Conservation (phyloP, 2,329 filamentous ascomycete species). For the Ophiognomonia clavigignenti-juglandacearum region DNA sequence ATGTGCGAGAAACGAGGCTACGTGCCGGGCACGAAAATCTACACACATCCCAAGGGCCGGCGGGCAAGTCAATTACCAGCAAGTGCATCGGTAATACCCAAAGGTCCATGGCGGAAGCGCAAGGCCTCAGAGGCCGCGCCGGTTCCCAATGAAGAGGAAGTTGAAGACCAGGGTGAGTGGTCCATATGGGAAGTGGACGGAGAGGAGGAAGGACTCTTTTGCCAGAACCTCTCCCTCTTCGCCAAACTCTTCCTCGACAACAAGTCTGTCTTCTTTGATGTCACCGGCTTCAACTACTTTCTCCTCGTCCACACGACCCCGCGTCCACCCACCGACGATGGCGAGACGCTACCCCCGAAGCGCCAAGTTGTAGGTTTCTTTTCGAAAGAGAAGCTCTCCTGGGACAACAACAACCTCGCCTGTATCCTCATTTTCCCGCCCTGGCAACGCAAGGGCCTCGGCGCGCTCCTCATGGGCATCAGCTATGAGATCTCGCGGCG, state of each 20-base stretch:
- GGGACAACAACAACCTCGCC: constrained; percentile 97
- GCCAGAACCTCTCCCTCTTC: constrained; percentile 92
- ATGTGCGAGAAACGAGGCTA: constrained; percentile 47
- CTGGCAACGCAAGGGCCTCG: constrained; percentile 87
- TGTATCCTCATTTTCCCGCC: constrained; percentile 96
- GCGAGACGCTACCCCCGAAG: constrained; percentile 19
- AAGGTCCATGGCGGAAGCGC: constrained; percentile 30
- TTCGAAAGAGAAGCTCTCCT: constrained; percentile 97
- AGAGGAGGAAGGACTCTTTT: constrained; percentile 79
- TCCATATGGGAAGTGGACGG: constrained; percentile 92
- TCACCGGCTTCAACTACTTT: constrained; percentile 91
- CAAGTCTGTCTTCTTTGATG: constrained; percentile 97
- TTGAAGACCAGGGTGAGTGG: constrained; percentile 65
- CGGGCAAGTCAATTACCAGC: constrained; percentile 32
- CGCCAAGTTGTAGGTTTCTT: constrained; percentile 87
- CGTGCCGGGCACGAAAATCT: constrained; percentile 68
- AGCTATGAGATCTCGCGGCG: constrained; percentile 87
- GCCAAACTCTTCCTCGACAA: constrained; percentile 97
- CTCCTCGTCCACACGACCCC: constrained; percentile 72
- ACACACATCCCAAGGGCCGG: constrained; percentile 52
- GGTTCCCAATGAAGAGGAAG: constrained; percentile 35
- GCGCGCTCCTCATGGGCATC: constrained; percentile 83
- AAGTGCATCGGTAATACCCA: constrained; percentile 17
- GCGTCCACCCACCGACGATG: constrained; percentile 9
- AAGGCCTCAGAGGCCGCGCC: constrained; percentile 26